These are phyloP conservation scores for Heliocybe sulcata DNA, from an alignment of 1,284 basidiomycete genomes.

Conservation along the genomic window DNA sequence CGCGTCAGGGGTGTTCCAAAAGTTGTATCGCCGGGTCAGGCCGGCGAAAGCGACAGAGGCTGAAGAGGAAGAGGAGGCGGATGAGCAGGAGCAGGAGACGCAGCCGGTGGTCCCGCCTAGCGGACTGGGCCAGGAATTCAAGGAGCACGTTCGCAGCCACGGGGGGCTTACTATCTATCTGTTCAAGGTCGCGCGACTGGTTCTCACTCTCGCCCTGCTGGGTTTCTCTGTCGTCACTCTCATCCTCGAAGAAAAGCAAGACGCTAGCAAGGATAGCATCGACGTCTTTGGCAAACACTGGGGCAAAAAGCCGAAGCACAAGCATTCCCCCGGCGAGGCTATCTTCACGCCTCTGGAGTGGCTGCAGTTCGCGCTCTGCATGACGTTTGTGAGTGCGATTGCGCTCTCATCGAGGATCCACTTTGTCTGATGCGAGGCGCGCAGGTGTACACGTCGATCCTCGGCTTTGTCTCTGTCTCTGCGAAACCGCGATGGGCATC, in stretches of 20 bases:
- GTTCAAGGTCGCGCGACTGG: constrained; percentile 16
- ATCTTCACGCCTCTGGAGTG: constrained; percentile 3
- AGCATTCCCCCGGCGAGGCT: background rate
- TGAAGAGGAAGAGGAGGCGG: background rate
- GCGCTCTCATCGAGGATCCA: background rate
- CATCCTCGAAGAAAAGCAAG: constrained; percentile 6
- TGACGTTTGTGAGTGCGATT: constrained; percentile 15
- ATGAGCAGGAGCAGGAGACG: background rate
- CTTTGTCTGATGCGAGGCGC: background rate
- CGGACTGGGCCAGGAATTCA: constrained; percentile 4
- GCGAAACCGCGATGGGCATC: constrained; percentile 6
- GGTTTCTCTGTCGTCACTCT: constrained; percentile 13
- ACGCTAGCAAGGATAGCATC: background rate
- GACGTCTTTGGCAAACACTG: constrained; percentile 4
- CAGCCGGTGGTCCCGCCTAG: background rate
- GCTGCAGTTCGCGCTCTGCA: constrained; percentile 9
- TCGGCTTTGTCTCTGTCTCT: constrained; percentile 14
- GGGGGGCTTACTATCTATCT: constrained; percentile 18
- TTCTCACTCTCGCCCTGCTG: constrained; percentile 12
- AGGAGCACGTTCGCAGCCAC: constrained; percentile 3
- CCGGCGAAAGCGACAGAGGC: background rate
- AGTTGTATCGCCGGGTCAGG: background rate
- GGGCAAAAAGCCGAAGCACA: constrained; percentile 5
- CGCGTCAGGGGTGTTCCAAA: background rate
- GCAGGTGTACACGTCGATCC: constrained; percentile 16